phyloP scores from a whole-genome alignment of 2,329 filamentous ascomycete genomes.

The Verticillium nonalfalfae region DNA sequence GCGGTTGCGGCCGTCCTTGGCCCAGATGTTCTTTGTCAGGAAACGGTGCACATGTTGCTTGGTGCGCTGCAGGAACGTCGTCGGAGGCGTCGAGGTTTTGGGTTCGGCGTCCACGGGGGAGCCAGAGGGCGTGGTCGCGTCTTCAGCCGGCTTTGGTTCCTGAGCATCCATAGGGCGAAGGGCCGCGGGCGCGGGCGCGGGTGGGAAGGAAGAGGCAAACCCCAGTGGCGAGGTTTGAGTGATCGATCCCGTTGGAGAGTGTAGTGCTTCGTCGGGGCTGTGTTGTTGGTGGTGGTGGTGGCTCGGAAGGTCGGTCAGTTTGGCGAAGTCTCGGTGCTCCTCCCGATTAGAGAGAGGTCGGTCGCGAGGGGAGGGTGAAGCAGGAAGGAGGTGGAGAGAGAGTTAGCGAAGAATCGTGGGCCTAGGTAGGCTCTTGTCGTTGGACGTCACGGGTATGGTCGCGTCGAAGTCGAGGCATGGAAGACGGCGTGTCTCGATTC shows the following conservation, averaged over 20 bases:
- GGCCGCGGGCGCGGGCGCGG: neutral
- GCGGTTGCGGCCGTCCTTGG: conserved; percentile 12
- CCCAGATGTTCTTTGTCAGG: conserved; percentile 11
- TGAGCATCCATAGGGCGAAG: conserved; percentile 1
- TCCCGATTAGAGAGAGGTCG: neutral
- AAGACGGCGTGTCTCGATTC: neutral
- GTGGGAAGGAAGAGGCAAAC: neutral
- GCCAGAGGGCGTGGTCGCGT: neutral
- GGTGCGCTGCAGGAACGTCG: neutral
- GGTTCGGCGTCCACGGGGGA: neutral
- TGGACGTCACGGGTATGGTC: neutral
- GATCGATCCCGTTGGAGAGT: neutral
- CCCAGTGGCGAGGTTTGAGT: neutral
- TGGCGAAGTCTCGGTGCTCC: neutral
- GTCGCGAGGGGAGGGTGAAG: neutral
- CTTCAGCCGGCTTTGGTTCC: conserved; percentile 1
- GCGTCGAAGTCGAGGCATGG: neutral
- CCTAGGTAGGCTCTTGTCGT: neutral
- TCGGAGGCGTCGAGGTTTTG: neutral
- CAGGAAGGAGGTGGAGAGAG: neutral
- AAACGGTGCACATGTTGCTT: conserved; percentile 5
- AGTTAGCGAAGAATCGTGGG: neutral
- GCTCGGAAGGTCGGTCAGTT: neutral
- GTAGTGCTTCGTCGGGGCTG: neutral
- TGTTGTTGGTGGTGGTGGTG: neutral